Evolutionary conservation across 1,284 basidiomycete species (phyloP), one percentile per base, ranked within the genome.

Genomic region (Nidula niveotomentosa): DNA sequence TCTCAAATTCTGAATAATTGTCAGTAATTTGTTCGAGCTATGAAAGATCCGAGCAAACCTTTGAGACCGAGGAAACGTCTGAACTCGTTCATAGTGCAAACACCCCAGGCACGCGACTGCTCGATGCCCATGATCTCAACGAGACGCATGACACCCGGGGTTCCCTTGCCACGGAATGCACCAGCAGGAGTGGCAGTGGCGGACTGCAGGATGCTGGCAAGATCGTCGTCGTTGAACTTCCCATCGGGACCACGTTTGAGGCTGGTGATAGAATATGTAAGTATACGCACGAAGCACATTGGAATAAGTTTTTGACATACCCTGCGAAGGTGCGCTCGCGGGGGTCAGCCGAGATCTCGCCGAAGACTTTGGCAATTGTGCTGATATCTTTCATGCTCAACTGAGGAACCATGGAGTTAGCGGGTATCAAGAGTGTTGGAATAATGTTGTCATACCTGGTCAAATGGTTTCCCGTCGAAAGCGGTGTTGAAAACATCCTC

Each of bases 41-140:
- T 8, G 15, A 41, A 41, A 13, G 39, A 41, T 8, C 12, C 6
- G 12, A 13, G 7, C 39, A 13, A 41, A 41, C 39, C 39, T 41
- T 41, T 41, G 4, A 41, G 39, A 13, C 39, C 39, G 12, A 41
- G 39, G 39, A 41, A 30, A 6, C 30, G 30, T 5, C 30, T 30
- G 30, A 30, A 30, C 30, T 30, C 30, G 78, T 39, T 53, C 51
- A 8, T 13, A 8, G 67, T 67, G 55, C 69, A 69, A 7, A 67
- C 60, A 30, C 67, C 65, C 65, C 66, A 69, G 62, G 61, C 56
- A 36, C 79, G 65, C 9, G 75, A 72, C 58, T 79, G 75, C 39
- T 72, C 63, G 51, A 80, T 76, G 8, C 76, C 73, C 58, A 81
- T 63, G 12, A 79, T 72, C 56, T 81, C 80, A 37, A 81, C 70